A percentile compares a stretch with the other conserved stretches of the same genome.
Evolutionary conservation across 495 filamentous ascomycete genomes (phyloP).

Genomic region (Lasiosphaeria miniovina): DNA sequence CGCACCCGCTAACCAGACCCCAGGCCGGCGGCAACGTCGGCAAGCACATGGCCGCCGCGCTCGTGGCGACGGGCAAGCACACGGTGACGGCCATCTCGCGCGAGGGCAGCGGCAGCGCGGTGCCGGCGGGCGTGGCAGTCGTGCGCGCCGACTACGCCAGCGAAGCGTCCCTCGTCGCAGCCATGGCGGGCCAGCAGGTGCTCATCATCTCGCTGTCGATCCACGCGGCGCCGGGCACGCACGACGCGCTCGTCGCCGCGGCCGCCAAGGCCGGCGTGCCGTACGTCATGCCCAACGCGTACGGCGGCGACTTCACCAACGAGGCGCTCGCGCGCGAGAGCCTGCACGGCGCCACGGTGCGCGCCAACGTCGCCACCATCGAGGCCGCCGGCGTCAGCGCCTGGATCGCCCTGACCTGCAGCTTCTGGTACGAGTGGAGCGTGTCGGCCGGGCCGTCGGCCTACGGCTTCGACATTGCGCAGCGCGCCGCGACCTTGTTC

Average conservation of each 20-base stretch:
- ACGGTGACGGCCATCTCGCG: slow-evolving; percentile 56
- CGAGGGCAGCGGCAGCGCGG: slow-evolving; percentile 27
- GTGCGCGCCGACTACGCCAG: slow-evolving; percentile 37
- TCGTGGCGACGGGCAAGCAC: slow-evolving; percentile 51
- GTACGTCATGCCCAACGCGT: slow-evolving; percentile 63
- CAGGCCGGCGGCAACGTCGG: slow-evolving; percentile 61
- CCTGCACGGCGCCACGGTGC: slow-evolving; percentile 28
- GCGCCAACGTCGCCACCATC: not conserved
- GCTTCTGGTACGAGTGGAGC: slow-evolving; percentile 51
- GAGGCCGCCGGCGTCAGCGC: not conserved
- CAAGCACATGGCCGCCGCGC: slow-evolving; percentile 47
- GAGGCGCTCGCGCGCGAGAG: slow-evolving; percentile 1
- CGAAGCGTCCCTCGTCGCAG: slow-evolving; percentile 34
- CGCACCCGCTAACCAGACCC: not conserved
- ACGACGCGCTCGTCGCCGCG: slow-evolving; percentile 52
- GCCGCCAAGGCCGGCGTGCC: slow-evolving; percentile 59
- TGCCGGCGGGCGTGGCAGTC: slow-evolving; percentile 40
- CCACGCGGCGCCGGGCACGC: slow-evolving; percentile 26
- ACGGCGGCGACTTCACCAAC: slow-evolving; percentile 44
- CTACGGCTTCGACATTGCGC: slow-evolving; percentile 35
- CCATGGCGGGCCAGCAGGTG: slow-evolving; percentile 50
- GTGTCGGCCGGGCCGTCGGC: slow-evolving; percentile 24
- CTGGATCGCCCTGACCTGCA: slow-evolving; percentile 38
- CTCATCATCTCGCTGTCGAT: slow-evolving; percentile 58
- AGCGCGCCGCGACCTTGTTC: slow-evolving; percentile 32